A percentile compares a stretch with the other conserved stretches of the same genome.
These are phyloP conservation scores for Pleurotus sapidus DNA, from an alignment of 768 basidiomycete species.

Conservation along the genomic window DNA sequence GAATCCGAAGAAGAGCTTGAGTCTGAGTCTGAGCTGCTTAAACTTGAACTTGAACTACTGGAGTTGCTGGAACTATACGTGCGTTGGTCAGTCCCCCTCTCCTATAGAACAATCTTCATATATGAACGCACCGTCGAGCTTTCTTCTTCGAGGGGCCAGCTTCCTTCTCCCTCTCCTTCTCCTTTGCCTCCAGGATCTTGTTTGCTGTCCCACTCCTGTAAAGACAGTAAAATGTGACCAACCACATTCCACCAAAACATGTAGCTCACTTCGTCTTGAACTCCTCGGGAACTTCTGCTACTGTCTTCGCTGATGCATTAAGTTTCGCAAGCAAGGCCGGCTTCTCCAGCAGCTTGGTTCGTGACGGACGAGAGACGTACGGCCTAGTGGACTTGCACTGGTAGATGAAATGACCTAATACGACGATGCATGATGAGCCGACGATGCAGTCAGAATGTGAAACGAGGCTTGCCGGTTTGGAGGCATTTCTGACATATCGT, in stretches of 20 bases:
- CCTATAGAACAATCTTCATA: too few species aligned
- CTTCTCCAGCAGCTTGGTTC: conserved; percentile 83
- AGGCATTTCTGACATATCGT: conserved; percentile 87
- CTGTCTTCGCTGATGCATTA: conserved; percentile 68
- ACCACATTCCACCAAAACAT: conserved; percentile 1
- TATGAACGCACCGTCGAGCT: conserved; percentile 25
- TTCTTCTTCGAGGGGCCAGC: conserved; percentile 37
- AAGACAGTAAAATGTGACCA: conserved; percentile 1
- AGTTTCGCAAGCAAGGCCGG: conserved; percentile 65
- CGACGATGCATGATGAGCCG: not conserved
- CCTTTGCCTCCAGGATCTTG: conserved; percentile 78
- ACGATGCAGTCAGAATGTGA: not conserved
- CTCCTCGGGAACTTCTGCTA: conserved; percentile 86
- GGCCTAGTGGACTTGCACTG: conserved; percentile 82
- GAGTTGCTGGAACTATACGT: too few species aligned
- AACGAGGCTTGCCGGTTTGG: conserved; percentile 45
- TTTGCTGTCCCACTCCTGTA: conserved; percentile 77
- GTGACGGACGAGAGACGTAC: conserved; percentile 86
- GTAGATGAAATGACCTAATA: conserved; percentile 83
- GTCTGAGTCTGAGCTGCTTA: conserved; percentile 12
- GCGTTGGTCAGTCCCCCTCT: too few species aligned
- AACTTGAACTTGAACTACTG: conserved; percentile 10
- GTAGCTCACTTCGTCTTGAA: conserved; percentile 73
- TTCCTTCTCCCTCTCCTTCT: conserved; percentile 64
- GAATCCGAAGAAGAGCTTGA: conserved; percentile 28